These are phyloP conservation scores for Kalmusia sp. DNA, from an alignment of 2,329 filamentous ascomycete species.

Conservation along the genomic window DNA sequence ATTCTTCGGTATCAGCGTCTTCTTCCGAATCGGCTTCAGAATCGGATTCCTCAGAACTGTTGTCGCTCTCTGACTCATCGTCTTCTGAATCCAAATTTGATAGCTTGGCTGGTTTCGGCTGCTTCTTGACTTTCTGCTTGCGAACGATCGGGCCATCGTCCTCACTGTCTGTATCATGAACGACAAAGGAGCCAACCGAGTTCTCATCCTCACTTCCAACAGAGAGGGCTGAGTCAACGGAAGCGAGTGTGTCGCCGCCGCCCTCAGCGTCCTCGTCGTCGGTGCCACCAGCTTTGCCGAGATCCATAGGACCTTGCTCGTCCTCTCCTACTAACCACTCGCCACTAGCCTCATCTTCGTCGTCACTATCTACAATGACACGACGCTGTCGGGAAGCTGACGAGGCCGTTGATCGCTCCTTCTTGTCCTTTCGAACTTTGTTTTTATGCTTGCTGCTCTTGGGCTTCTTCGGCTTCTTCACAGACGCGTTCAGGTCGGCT, in stretches of 20 bases:
- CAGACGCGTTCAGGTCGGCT: constrained; percentile 70
- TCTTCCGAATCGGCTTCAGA: constrained; percentile 54
- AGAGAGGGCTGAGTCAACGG: constrained; percentile 73
- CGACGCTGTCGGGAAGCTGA: constrained; percentile 41
- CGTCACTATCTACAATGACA: constrained; percentile 69
- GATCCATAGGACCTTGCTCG: constrained; percentile 65
- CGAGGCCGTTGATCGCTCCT: constrained; percentile 50
- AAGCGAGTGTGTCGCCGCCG: constrained; percentile 78
- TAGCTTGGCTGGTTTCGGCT: constrained; percentile 52
- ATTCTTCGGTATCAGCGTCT: constrained; percentile 50
- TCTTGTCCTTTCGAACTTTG: constrained; percentile 43
- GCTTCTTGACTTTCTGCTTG: constrained; percentile 22
- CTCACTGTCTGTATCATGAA: constrained; percentile 45
- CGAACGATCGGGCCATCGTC: constrained; percentile 45
- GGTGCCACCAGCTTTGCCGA: constrained; percentile 82
- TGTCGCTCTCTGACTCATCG: constrained; percentile 41
- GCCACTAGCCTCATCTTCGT: constrained; percentile 71
- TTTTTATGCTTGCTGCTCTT: constrained; percentile 57
- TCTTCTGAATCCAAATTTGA: constrained; percentile 62
- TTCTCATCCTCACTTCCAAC: constrained; percentile 59
- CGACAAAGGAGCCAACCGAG: constrained; percentile 42
- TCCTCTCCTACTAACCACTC: constrained; percentile 81
- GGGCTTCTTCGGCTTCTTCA: constrained; percentile 49
- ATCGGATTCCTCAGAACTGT: constrained; percentile 34
- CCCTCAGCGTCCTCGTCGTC: constrained; percentile 89